Evolutionary conservation across 1,284 basidiomycete genomes (phyloP).

Genomic region (Rhodotorula mucilaginosa): DNA sequence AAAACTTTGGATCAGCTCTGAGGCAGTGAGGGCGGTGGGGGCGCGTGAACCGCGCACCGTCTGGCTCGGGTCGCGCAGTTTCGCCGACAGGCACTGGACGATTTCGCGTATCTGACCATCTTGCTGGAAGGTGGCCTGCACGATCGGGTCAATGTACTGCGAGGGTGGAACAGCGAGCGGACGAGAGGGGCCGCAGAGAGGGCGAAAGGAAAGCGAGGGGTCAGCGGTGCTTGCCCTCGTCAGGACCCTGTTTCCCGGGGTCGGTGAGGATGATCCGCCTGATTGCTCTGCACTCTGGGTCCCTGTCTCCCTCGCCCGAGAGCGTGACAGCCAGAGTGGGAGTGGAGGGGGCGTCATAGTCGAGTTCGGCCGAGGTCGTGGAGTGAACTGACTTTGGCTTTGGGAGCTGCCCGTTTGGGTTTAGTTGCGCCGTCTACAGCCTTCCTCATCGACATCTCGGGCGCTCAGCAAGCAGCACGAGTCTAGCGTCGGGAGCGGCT

Average conservation of each 20-base stretch:
- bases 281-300: background rate
- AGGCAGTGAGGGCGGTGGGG: background rate
- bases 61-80: constrained; percentile 84
- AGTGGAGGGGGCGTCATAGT: background rate
- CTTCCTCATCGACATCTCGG: constrained; percentile 20
- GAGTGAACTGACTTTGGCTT: constrained; percentile 68
- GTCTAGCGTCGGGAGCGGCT: background rate
- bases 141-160: constrained; percentile 73
- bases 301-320: background rate
- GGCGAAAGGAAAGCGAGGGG: background rate
- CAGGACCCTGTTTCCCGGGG: too few relatives aligned
- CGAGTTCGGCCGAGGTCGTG: background rate
- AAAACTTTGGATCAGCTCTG: constrained; percentile 40
- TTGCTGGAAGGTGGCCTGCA: constrained; percentile 88
- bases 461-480: too few relatives aligned
- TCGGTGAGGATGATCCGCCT: background rate
- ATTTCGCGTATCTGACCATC: constrained; percentile 90
- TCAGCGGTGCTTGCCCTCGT: background rate
- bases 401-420: constrained; percentile 88
- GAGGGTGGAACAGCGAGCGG: too few relatives aligned
- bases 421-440: constrained; percentile 55
- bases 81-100: constrained; percentile 75
- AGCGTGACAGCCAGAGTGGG: background rate
- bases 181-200: background rate
- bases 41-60: constrained; percentile 60